Evolutionary conservation across 768 basidiomycete species (phyloP).

Genomic region (Auriscalpium microsporum): DNA sequence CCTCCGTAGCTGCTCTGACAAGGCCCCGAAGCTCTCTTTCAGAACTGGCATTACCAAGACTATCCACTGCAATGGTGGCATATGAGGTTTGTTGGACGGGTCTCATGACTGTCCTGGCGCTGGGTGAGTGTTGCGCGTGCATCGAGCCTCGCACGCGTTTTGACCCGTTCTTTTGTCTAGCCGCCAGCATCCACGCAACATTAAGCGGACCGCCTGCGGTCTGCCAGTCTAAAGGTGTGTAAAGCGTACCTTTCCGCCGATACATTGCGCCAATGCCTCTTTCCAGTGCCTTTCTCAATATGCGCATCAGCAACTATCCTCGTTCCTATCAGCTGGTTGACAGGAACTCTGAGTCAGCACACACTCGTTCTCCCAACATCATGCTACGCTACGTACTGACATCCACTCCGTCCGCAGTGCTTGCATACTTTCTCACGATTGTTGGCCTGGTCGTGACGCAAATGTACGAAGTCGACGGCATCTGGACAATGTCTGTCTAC

Average conservation of each 20-base stretch:
- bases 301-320: constrained; percentile 23
- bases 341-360: constrained; percentile 18
- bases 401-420: constrained; percentile 23
- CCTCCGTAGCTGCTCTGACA: constrained; percentile 25
- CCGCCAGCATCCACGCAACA: constrained; percentile 42
- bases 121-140: constrained; percentile 29
- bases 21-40: constrained; percentile 25
- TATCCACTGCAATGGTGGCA: constrained; percentile 31
- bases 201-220: constrained; percentile 31
- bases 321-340: constrained; percentile 21
- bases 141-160: neutral
- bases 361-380: constrained; percentile 6
- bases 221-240: constrained; percentile 22
- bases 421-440: constrained; percentile 48
- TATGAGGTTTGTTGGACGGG: constrained; percentile 52
- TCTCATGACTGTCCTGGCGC: constrained; percentile 38
- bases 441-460: constrained; percentile 40
- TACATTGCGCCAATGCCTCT: neutral
- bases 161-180: constrained; percentile 22
- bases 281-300: constrained; percentile 5
- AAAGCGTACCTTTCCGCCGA: neutral
- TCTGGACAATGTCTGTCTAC: constrained; percentile 48
- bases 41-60: constrained; percentile 6
- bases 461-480: constrained; percentile 28
- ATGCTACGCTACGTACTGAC: neutral